A percentile compares a stretch with the other conserved stretches of the same genome.
Conservation (phyloP, 805 yeast genomes). For the Candida silvicultrix region DNA sequence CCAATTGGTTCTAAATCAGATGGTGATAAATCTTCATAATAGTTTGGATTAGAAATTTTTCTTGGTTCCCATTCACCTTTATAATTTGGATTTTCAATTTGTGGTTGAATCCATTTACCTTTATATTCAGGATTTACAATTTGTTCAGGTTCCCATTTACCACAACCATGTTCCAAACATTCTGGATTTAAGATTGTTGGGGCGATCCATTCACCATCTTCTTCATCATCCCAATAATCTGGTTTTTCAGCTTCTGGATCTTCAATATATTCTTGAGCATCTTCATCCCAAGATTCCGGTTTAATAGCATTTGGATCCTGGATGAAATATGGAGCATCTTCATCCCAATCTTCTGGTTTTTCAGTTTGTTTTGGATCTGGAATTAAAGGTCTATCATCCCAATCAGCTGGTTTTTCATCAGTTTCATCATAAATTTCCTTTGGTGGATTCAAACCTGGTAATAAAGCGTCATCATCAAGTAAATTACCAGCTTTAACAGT, state of each 20-base stretch:
- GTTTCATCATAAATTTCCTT: conserved; percentile 47
- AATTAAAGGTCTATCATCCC: conserved; percentile 69
- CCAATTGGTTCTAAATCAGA: conserved; percentile 62
- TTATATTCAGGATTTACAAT: conserved; percentile 63
- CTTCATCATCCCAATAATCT: conserved; percentile 82
- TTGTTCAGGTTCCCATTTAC: conserved; percentile 67
- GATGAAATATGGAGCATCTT: conserved; percentile 54
- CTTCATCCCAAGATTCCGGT: conserved; percentile 81
- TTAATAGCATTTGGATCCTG: conserved; percentile 59
- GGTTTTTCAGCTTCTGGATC: conserved; percentile 70
- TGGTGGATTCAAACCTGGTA: conserved; percentile 69
- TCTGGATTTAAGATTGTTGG: conserved; percentile 69
- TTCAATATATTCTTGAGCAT: conserved; percentile 45
- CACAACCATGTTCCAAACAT: conserved; percentile 71
- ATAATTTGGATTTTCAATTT: conserved; percentile 67
- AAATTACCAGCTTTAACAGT: conserved; percentile 66
- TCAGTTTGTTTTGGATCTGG: conserved; percentile 57
- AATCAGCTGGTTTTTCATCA: conserved; percentile 66
- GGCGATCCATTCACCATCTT: conserved; percentile 81
- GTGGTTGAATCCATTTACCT: conserved; percentile 76
- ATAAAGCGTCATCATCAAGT: conserved; percentile 45
- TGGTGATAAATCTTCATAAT: conserved; percentile 51
- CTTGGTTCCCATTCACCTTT: conserved; percentile 76
- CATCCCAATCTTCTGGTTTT: conserved; percentile 88
- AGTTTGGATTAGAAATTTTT: conserved; percentile 62